A percentile compares a stretch with the other conserved stretches of the same genome.
Conservation (phyloP, 2,329 filamentous ascomycete genomes). For the Furcasterigmium sp. region DNA sequence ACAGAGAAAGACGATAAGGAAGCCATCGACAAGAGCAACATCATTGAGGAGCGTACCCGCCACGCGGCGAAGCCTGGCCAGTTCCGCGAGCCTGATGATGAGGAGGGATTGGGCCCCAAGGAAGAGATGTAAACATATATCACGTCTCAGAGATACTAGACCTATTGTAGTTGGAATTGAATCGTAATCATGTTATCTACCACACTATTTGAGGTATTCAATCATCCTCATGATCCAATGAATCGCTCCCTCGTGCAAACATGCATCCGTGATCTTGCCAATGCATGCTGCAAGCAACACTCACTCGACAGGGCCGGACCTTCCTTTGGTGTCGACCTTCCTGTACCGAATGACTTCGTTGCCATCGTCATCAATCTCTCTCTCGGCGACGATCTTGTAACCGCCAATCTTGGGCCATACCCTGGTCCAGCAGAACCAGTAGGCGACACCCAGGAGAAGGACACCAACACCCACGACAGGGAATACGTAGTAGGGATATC, state of each 20-base stretch:
- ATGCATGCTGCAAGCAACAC: too few relatives aligned
- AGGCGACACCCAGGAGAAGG: slow-evolving; percentile 41
- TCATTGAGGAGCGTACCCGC: slow-evolving; percentile 27
- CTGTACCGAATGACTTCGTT: slow-evolving; percentile 35
- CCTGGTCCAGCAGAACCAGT: slow-evolving; percentile 49
- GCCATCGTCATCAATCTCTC: slow-evolving; percentile 31
- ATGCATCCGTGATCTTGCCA: too few relatives aligned
- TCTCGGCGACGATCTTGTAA: slow-evolving; percentile 41
- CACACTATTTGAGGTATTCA: too few relatives aligned
- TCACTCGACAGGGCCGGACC: slow-evolving; percentile 1
- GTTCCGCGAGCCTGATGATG: slow-evolving; percentile 28
- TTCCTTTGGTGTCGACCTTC: slow-evolving; percentile 18
- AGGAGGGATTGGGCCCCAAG: slow-evolving; percentile 16
- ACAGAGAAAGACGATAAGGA: slow-evolving; percentile 28
- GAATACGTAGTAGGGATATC: slow-evolving; percentile 52
- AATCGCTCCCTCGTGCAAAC: too few relatives aligned
- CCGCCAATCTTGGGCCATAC: slow-evolving; percentile 42
- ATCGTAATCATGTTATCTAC: too few relatives aligned
- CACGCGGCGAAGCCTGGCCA: slow-evolving; percentile 18
- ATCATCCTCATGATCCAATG: too few relatives aligned
- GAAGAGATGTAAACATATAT: background rate
- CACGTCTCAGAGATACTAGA: too few relatives aligned
- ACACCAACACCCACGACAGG: slow-evolving; percentile 49
- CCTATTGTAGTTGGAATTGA: too few relatives aligned
- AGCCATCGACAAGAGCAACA: slow-evolving; percentile 29